Base-by-base conservation (phyloP, 768 basidiomycete species). In the Punctularia strigosozonata region DNA sequence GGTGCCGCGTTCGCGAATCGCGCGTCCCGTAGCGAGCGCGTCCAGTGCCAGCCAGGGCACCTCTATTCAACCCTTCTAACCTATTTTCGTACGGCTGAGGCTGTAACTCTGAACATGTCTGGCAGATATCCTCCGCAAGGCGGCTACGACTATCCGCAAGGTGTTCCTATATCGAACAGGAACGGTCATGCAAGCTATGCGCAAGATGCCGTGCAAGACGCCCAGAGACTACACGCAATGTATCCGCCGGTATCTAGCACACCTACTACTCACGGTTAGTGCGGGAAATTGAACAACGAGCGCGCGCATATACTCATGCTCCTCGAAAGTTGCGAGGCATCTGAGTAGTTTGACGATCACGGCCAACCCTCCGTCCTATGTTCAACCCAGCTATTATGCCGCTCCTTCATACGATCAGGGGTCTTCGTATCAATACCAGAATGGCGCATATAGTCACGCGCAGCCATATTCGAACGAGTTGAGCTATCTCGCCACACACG, bases 231-330 rank as follows among this genome's bases (percentile, higher is more conserved):
- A 19, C 65, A 83, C 33, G 70, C 74, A 4, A 63, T 71, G 24
- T 87, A 84, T 54, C 80, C 85, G 26, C 68, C 79, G 50, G 79
- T 79, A 26, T 85, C 83, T 43, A 77, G 79, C 20, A 81, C 77
- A 4, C 82, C 83, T n/a, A 71, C 81, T 6, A 66, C 74, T 25
- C 84, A 87, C 51, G 81, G 85, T 83, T 51, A 44, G 59, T 21
- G 30, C 43, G 37, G 22, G 33, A 22, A 37, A 46, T 7, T 45
- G 6, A 36, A 43, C 17, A 50, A 17, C 17, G 3, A 28, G 21
- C 1, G 24, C 10, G 33, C 31, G 36, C 31, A 45, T 46, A 52
- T 52, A 48, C 39, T 52, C n/a, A 46, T 17, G 14, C 20, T 31
- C 25, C 20, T 35, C n/a, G n/a, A n/a, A n/a, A 87, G 85, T 80